Conservation (phyloP, 768 basidiomycete species). For the Agaricus bisporus region DNA sequence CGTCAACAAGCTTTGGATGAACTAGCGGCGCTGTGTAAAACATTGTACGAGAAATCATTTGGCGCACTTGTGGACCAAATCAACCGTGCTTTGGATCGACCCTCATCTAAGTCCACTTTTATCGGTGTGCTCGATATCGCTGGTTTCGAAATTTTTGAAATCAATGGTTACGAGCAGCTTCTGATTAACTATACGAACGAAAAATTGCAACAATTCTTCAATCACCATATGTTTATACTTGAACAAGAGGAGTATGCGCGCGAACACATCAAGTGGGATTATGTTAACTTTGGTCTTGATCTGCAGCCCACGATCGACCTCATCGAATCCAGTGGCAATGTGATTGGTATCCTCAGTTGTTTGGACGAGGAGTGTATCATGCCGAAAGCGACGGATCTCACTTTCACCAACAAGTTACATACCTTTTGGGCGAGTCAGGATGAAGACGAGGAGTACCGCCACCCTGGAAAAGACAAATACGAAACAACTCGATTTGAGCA, state of each 20-base stretch:
- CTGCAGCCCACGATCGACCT: constrained; percentile 98
- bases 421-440: constrained; percentile 58
- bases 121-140: constrained; percentile 99
- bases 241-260: constrained; percentile 98
- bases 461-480: constrained; percentile 81
- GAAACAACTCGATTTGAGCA: constrained; percentile 84
- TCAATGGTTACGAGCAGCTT: constrained; percentile 95
- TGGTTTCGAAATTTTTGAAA: constrained; percentile 95
- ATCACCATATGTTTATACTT: constrained; percentile 99
- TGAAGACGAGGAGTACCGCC: constrained; percentile 49
- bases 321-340: constrained; percentile 78
- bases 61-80: constrained; percentile 91
- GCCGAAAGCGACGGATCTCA: constrained; percentile 95
- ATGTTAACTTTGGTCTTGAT: constrained; percentile 96
- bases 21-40: constrained; percentile 86
- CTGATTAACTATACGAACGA: constrained; percentile 99
- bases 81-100: constrained; percentile 90
- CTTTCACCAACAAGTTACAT: constrained; percentile 91
- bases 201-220: constrained; percentile 96
- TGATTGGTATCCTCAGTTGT: constrained; percentile 86
- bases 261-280: constrained; percentile 96
- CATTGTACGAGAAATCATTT: constrained; percentile 95
- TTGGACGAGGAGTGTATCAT: constrained; percentile 99
- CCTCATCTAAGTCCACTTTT: constrained; percentile 86
- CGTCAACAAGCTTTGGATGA: constrained; percentile 91